phyloP scores from a whole-genome alignment of 2,329 filamentous ascomycete genomes.

The Daldinia eschscholtzii region DNA sequence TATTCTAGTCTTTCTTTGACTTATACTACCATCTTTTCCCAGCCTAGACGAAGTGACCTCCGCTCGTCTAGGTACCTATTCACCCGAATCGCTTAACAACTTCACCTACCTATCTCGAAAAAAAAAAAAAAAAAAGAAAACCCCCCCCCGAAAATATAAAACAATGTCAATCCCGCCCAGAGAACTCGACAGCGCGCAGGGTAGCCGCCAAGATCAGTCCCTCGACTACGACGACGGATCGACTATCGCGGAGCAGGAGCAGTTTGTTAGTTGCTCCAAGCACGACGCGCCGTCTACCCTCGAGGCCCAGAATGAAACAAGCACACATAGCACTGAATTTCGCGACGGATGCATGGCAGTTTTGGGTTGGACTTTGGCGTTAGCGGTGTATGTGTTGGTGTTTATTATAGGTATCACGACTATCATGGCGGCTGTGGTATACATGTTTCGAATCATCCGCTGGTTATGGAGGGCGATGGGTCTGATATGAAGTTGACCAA shows the following conservation, averaged over 20 bases:
- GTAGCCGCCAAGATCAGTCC: background rate
- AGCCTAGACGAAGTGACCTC: background rate
- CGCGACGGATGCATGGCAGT: no score
- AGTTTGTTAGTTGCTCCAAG: background rate
- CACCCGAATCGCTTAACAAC: background rate
- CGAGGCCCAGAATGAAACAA: slow-evolving; percentile 4
- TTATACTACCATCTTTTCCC: background rate
- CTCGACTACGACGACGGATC: background rate
- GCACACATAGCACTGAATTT: background rate
- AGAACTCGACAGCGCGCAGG: background rate
- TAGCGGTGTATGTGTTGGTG: background rate
- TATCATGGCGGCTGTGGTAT: background rate
- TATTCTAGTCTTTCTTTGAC: background rate
- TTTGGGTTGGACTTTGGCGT: background rate
- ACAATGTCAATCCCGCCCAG: background rate
- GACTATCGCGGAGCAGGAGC: slow-evolving; percentile 7
- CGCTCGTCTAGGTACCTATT: background rate
- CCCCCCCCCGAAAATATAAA: background rate
- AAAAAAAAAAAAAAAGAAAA: no score
- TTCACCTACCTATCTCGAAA: background rate
- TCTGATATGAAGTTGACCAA: background rate
- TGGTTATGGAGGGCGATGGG: background rate
- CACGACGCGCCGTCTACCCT: background rate
- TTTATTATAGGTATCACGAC: background rate
- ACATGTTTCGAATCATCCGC: background rate